phyloP scores from a whole-genome alignment of 108 stramenopile genomes.

The Craspedostauros australis region DNA sequence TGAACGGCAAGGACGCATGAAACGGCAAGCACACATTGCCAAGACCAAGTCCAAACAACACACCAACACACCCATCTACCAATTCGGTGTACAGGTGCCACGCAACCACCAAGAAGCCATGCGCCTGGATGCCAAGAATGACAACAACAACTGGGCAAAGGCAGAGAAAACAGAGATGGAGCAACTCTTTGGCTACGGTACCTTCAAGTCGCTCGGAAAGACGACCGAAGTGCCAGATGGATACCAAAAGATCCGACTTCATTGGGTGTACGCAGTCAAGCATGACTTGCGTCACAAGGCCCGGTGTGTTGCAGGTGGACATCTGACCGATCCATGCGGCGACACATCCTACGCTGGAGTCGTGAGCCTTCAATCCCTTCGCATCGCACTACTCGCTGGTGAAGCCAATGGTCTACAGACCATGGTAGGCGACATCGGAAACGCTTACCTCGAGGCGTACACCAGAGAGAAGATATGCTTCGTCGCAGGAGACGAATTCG shows the following conservation, averaged over 20 bases:
- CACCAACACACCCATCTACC: no score
- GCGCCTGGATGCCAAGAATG: conserved; percentile 8
- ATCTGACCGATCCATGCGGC: conserved; percentile 18
- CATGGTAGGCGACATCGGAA: no score
- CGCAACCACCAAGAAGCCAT: conserved; percentile 13
- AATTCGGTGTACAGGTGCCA: no score
- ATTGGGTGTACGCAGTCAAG: conserved; percentile 35
- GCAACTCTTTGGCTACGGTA: conserved; percentile 15
- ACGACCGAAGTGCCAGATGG: conserved; percentile 13
- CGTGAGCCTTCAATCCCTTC: conserved; percentile 1
- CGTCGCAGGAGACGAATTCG: conserved; percentile 17
- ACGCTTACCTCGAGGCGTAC: no score
- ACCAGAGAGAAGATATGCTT: conserved; percentile 17
- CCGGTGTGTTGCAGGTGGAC: conserved; percentile 26
- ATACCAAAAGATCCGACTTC: conserved; percentile 25
- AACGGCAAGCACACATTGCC: no score
- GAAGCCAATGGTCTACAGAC: conserved; percentile 6
- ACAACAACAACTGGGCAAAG: conserved; percentile 23
- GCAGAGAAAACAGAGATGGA: conserved; percentile 10
- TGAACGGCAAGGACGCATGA: no score
- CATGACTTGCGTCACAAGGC: conserved; percentile 30
- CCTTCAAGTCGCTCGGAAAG: conserved; percentile 19
- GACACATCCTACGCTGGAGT: conserved; percentile 10
- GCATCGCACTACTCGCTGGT: neutral
- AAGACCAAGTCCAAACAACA: no score